Evolutionary conservation across 2,329 filamentous ascomycete genomes (phyloP).

Genomic region (Myriosclerotinia duriaeana): DNA sequence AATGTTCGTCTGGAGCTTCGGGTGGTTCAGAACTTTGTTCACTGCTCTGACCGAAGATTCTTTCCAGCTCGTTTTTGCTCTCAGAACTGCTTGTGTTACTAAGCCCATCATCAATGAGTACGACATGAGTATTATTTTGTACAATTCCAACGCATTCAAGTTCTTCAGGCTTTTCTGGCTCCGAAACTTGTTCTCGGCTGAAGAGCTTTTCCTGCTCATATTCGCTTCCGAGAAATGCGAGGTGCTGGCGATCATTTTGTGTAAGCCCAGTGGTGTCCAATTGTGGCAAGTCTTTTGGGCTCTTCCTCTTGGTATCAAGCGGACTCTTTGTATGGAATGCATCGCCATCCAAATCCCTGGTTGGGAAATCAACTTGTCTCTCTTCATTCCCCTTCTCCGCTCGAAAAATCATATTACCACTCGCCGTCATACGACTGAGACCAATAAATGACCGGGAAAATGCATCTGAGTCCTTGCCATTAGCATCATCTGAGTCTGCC

Average conservation of each 20-base stretch:
- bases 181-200: background rate
- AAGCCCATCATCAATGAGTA: background rate
- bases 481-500: background rate
- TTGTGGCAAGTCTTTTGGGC: background rate
- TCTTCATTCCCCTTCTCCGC: background rate
- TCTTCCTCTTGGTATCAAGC: background rate
- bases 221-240: too few species aligned
- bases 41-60: background rate
- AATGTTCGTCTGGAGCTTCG: background rate
- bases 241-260: background rate
- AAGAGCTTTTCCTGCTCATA: background rate
- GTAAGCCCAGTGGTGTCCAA: background rate
- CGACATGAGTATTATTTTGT: background rate
- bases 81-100: background rate
- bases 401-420: background rate
- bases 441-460: background rate
- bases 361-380: background rate
- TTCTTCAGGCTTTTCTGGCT: background rate
- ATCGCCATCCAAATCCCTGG: background rate
- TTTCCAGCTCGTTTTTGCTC: background rate
- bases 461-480: background rate
- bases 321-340: background rate
- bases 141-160: too few species aligned
- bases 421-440: background rate
- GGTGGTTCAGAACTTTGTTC: background rate